phyloP scores from a whole-genome alignment of 225 moss, liverwort and hornwort genomes.

The Sphagnum contortum region DNA sequence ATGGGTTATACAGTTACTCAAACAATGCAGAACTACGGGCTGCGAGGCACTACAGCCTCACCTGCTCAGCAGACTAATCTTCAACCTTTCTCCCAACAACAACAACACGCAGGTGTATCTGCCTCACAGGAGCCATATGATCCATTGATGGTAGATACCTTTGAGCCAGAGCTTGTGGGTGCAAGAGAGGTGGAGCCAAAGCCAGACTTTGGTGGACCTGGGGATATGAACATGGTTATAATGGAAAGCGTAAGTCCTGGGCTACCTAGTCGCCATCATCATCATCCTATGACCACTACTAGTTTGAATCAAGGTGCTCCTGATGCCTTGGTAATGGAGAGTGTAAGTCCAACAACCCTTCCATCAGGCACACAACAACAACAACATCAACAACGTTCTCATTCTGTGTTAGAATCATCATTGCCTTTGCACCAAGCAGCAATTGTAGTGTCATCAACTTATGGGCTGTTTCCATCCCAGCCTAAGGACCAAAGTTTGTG shows the following conservation, averaged over 20 bases:
- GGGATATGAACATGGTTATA: slow-evolving; percentile 59
- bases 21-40: slow-evolving; percentile 19
- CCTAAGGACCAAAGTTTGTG: slow-evolving; percentile 5
- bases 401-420: too few relatives aligned
- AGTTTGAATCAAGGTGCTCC: slow-evolving; percentile 43
- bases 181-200: slow-evolving; percentile 22
- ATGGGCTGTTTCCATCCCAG: too few relatives aligned
- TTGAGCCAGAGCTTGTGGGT: slow-evolving; percentile 64
- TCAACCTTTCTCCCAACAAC: too few relatives aligned
- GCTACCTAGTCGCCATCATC: slow-evolving; percentile 40
- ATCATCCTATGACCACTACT: slow-evolving; percentile 11
- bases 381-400: too few relatives aligned
- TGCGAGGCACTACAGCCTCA: too few relatives aligned
- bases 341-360: slow-evolving; percentile 42
- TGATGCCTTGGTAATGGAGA: slow-evolving; percentile 55
- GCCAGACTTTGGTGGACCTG: too few relatives aligned
- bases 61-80: too few relatives aligned
- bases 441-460: too few relatives aligned
- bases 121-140: slow-evolving; percentile 32
- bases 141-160: slow-evolving; percentile 31
- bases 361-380: not conserved
- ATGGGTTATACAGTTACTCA: slow-evolving; percentile 20
- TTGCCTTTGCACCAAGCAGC: too few relatives aligned
- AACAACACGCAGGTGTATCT: not conserved
- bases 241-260: slow-evolving; percentile 83